Evolutionary conservation across 768 basidiomycete genomes (phyloP).

Genomic region (Termitomyces sp.): DNA sequence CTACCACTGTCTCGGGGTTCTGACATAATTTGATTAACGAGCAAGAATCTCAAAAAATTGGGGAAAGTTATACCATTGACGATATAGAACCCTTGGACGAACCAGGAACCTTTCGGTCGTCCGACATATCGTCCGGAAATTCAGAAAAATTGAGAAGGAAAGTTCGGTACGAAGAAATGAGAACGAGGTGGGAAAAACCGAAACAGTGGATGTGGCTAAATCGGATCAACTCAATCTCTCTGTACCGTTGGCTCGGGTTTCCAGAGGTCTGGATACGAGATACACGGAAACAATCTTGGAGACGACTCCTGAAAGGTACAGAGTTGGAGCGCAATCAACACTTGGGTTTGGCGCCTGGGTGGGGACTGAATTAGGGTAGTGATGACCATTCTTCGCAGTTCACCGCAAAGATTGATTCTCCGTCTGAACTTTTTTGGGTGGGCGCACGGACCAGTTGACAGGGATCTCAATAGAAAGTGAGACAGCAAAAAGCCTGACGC

Average conservation of each 20-base stretch:
- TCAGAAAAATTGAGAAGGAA: conserved; percentile 22
- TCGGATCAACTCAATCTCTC: conserved; percentile 36
- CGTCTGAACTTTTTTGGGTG: conserved; percentile 14
- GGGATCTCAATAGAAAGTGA: background rate
- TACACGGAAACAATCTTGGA: conserved; percentile 7
- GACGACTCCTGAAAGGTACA: background rate
- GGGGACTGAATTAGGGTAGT: background rate
- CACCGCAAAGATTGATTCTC: conserved; percentile 17
- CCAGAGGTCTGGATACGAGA: conserved; percentile 21
- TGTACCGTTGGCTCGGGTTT: conserved; percentile 25
- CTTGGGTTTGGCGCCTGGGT: background rate
- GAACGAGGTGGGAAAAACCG: conserved; percentile 30
- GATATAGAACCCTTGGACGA: conserved; percentile 23
- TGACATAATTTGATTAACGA: conserved; percentile 20
- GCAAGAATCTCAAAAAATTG: background rate
- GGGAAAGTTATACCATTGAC: conserved; percentile 22
- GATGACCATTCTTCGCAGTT: conserved; percentile 14
- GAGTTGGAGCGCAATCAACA: background rate
- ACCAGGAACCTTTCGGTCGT: conserved; percentile 25
- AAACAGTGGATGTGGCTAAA: conserved; percentile 33
- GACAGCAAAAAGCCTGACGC: no score
- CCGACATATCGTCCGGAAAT: conserved; percentile 27
- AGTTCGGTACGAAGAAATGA: conserved; percentile 20
- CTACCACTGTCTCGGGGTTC: conserved; percentile 50
- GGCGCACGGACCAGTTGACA: conserved; percentile 15